Base-by-base conservation (phyloP, 2,329 filamentous ascomycete genomes). In the Teratosphaeria epicoccoides region DNA sequence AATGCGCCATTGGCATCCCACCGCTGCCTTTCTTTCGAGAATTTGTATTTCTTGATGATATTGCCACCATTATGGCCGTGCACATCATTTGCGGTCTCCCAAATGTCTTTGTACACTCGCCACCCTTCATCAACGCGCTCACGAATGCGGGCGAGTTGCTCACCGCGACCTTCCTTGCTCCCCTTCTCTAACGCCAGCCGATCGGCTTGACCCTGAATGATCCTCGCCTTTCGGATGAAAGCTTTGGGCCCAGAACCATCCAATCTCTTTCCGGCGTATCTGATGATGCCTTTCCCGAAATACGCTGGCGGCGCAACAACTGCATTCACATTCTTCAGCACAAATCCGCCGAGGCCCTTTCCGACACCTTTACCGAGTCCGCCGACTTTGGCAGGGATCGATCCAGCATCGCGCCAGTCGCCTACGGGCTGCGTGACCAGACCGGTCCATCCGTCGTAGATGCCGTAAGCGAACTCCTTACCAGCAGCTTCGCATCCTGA, bases 401-500 rank as follows among this genome's bases (percentile, higher is more conserved):
- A 61, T 11, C 57, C 60, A 26, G 58, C 65, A 33, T 86, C 81
- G 63, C 79, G 79, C 2, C 80, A 81, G 11, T 83, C 89, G 54
- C 79, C 78, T 4, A 84, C 68, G 0, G 89, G 89, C 58, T 94
- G 88, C 0, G 81, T 91, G 11, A 91, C 78, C 2, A 95, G 72
- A 0, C 89, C 89, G 2, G 88, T 82, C 25, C 93, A 80, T 3
- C 88, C 88, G 63, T 94, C 88, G 63, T 83, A 93, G 24, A 95
- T 72, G 0, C 88, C 88, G 51, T 84, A 65, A 2, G 17, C 37
- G 1, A 60, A 58, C 37, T 62, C 79, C 66, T 85, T 88, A 1
- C 85, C 81, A 3, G 88, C 89, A 40, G 88, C 82, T 55, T 76
- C 82, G 28, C 94, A 69, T 0, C 89, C 89, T 54, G 83, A 87